Evolutionary conservation across 2,329 filamentous ascomycete species (phyloP).

Genomic region (Chaetomiaceae sp.): DNA sequence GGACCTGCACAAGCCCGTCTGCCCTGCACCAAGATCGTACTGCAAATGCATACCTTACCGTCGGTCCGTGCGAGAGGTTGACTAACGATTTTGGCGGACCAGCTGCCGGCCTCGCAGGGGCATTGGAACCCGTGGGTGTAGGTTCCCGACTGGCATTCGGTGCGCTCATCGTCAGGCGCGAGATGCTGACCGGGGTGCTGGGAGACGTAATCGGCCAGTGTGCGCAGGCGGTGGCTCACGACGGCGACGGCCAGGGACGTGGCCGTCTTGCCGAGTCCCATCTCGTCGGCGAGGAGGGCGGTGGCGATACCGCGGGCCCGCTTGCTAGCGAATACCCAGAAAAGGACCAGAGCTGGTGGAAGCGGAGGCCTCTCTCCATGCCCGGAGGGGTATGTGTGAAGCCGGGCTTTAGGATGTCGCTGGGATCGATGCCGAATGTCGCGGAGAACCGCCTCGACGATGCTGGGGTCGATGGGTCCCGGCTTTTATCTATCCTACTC

Average conservation of each 20-base stretch:
- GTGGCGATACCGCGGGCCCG: constrained; percentile 1
- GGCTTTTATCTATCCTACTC: too few species aligned
- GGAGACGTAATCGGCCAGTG: constrained; percentile 1
- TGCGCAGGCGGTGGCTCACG: constrained; percentile 4
- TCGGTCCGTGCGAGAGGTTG: constrained; percentile 6
- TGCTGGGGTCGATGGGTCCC: constrained; percentile 5
- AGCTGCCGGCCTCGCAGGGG: constrained; percentile 4
- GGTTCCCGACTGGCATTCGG: constrained; percentile 2
- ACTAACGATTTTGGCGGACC: constrained; percentile 3
- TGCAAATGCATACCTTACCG: too few species aligned
- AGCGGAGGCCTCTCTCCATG: constrained; percentile 1
- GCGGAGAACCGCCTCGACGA: constrained; percentile 4
- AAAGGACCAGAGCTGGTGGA: constrained; percentile 8
- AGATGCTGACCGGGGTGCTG: constrained; percentile 1
- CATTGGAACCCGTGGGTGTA: constrained; percentile 5
- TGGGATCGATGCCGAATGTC: constrained; percentile 7
- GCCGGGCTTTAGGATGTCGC: constrained; percentile 1
- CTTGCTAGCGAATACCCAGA: constrained; percentile 6
- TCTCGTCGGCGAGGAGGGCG: constrained; percentile 6
- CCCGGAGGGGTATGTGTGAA: constrained; percentile 4
- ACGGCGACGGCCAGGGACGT: constrained; percentile 8
- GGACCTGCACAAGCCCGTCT: too few species aligned
- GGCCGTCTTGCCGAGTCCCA: neutral
- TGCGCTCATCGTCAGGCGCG: constrained; percentile 2
- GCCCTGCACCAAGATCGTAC: too few species aligned